Base-by-base conservation (phyloP, 148 eudicot genomes). In the Spergularia marina region DNA sequence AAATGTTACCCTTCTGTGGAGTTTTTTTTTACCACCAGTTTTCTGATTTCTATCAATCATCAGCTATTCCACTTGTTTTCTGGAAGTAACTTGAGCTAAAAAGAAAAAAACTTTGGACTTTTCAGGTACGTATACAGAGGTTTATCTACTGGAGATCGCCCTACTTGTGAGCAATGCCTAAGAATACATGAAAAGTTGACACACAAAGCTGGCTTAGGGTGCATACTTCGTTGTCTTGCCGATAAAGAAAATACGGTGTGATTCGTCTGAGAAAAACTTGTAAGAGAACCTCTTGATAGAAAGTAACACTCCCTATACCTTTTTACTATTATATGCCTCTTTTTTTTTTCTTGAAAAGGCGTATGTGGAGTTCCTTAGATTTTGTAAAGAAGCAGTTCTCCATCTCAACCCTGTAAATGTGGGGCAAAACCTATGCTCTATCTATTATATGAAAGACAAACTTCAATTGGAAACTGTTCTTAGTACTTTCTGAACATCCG, bases 101-200 rank as follows among this genome's bases (percentile, higher is more conserved):
- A 54, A 18, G 62, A 49, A 23, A 11, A 11, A 13, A 44, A 9
- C 12, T 53, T 40, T 55, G 34, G 62, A 17, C 62, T 75, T 67
- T 65, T 54, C 86, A 94, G 98, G 91, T 94, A 91, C 82, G 82
- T 94, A 75, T 94, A 94, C 65, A 88, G 87, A 86, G 98, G 98
- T 59, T 83, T 94, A 78, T 89, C 96, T 17, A 91, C 97, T 4
- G 98, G 98, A 75, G 98, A 94, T 82, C 91, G 96, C 44, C 96
- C 97, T 41, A 94, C 98, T 36, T 94, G 97, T 72, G 98, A 94
- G 49, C 98, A 91, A 77, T 94, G 97, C 85, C 85, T 94, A 55
- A 83, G 89, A 74, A 94, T 94, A 76, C 98, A 94, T 68, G 97
- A 94, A 78, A 94, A 89, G 78, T 83, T 94, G 68, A 91, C 97